A percentile compares a stretch with the other conserved stretches of the same genome.
Evolutionary conservation across 2,329 filamentous ascomycete species (phyloP).

Genomic region (Trichophyton mentagrophytes): DNA sequence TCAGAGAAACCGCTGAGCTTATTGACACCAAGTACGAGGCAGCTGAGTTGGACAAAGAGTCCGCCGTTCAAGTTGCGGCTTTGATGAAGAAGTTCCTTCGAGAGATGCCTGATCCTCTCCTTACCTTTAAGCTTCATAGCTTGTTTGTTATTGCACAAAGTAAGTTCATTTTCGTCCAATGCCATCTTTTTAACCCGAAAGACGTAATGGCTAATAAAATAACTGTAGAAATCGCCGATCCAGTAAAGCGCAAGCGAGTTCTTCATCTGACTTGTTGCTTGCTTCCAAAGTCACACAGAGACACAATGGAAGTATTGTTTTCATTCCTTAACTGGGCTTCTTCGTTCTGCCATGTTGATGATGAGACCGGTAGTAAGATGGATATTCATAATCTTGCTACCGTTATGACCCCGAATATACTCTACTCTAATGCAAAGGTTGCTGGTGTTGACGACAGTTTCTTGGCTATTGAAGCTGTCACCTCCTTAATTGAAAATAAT

Average conservation of each 20-base stretch:
- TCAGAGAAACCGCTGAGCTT: conserved; percentile 71
- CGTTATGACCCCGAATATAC: conserved; percentile 90
- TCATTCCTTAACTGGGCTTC: conserved; percentile 95
- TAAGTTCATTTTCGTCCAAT: conserved; percentile 26
- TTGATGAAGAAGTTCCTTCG: conserved; percentile 89
- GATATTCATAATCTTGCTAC: conserved; percentile 95
- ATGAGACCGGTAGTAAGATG: conserved; percentile 97
- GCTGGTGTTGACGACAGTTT: conserved; percentile 77
- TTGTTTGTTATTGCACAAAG: conserved; percentile 82
- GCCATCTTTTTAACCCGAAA: too few relatives aligned
- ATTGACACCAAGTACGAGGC: conserved; percentile 79
- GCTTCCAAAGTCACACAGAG: conserved; percentile 79
- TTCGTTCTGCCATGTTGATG: conserved; percentile 92
- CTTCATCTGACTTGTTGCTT: conserved; percentile 86
- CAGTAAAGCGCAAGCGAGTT: conserved; percentile 68
- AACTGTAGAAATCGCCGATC: conserved; percentile 56
- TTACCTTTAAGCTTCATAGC: conserved; percentile 88
- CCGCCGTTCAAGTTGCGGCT: conserved; percentile 84
- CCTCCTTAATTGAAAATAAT: conserved; percentile 80
- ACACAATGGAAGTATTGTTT: conserved; percentile 90
- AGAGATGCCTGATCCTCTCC: conserved; percentile 82
- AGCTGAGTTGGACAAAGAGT: conserved; percentile 76
- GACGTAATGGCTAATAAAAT: background rate
- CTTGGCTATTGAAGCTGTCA: conserved; percentile 82
- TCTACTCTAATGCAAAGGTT: conserved; percentile 45